Evolutionary conservation across 805 yeast genomes (phyloP).

Genomic region (Lipomyces sp.): DNA sequence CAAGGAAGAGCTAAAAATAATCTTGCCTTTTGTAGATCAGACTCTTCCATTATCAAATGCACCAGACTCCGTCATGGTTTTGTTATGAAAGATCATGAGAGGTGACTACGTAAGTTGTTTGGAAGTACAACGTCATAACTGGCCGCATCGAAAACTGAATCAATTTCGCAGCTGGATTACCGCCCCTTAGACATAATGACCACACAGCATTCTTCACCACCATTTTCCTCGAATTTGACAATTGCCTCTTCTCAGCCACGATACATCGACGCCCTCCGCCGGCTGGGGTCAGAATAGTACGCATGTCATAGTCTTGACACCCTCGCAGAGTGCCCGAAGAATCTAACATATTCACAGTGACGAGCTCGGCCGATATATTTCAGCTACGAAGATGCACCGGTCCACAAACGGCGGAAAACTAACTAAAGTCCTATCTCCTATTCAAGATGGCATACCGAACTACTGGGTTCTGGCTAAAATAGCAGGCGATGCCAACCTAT

Average conservation of each 20-base stretch:
- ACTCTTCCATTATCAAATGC: background rate
- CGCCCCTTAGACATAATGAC: background rate
- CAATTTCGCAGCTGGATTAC: too few species aligned
- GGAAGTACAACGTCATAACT: too few species aligned
- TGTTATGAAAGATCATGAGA: background rate
- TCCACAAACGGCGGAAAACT: background rate
- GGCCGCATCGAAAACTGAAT: background rate
- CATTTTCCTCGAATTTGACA: background rate
- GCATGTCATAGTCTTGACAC: conserved; percentile 1
- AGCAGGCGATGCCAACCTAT: conserved; percentile 5
- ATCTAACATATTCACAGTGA: conserved; percentile 16
- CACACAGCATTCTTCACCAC: background rate
- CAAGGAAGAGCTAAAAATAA: background rate
- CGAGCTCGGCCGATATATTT: conserved; percentile 6
- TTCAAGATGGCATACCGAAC: conserved; percentile 22
- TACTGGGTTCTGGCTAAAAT: conserved; percentile 26
- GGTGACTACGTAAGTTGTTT: background rate
- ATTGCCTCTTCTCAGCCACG: background rate
- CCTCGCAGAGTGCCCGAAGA: background rate
- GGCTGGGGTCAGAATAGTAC: conserved; percentile 21
- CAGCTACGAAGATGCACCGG: conserved; percentile 4
- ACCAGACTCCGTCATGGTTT: background rate
- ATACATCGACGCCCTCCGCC: conserved; percentile 11
- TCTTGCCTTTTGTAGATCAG: background rate
- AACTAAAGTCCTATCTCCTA: conserved; percentile 17